Conservation (phyloP, 2,329 filamentous ascomycete genomes). For the Ophiostoma sp. region DNA sequence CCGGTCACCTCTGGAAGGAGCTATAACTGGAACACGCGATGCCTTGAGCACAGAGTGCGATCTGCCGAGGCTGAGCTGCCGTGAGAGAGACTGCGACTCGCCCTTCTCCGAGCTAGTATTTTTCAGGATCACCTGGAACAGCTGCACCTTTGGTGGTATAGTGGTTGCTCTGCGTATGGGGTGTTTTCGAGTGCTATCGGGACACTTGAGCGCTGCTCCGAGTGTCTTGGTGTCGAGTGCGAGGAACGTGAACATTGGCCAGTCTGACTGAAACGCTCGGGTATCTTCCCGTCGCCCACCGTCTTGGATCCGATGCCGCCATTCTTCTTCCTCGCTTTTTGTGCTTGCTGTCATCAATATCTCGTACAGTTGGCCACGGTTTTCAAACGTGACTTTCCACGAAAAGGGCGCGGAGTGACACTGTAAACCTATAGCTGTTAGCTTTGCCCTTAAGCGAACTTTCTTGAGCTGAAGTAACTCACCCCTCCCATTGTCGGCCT, state of each 20-base stretch:
- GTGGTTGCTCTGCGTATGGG: constrained; percentile 77
- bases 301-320: constrained; percentile 63
- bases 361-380: constrained; percentile 71
- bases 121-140: constrained; percentile 77
- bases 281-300: constrained; percentile 44
- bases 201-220: constrained; percentile 62
- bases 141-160: constrained; percentile 60
- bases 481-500: constrained; percentile 71
- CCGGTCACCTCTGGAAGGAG: constrained; percentile 69
- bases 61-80: constrained; percentile 40
- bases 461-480: constrained; percentile 29
- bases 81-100: constrained; percentile 34
- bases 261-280: constrained; percentile 41
- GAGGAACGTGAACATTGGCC: constrained; percentile 57
- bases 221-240: constrained; percentile 67
- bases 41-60: constrained; percentile 74
- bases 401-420: constrained; percentile 81
- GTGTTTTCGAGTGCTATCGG: constrained; percentile 31
- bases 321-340: constrained; percentile 69
- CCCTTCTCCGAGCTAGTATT: constrained; percentile 66
- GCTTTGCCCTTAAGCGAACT: not conserved
- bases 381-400: constrained; percentile 87
- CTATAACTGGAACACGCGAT: constrained; percentile 61
- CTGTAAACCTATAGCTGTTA: constrained; percentile 60
- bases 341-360: constrained; percentile 83